phyloP scores from a whole-genome alignment of 768 basidiomycete genomes.

The Kockovaella imperatae region DNA sequence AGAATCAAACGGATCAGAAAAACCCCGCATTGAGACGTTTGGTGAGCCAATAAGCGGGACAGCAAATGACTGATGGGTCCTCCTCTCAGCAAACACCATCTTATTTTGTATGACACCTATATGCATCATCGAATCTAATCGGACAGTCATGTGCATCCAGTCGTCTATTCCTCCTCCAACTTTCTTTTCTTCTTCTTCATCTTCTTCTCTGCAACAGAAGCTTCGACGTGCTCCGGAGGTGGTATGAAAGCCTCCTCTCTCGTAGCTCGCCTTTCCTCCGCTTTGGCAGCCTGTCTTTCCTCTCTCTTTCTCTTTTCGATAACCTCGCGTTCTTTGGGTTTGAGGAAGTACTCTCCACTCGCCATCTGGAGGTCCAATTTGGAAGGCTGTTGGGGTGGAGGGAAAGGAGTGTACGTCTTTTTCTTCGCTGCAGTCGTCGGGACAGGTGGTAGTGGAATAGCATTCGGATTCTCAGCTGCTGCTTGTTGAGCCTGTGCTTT shows the following conservation, averaged over 20 bases:
- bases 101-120: slow-evolving; percentile 30
- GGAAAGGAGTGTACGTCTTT: slow-evolving; percentile 98
- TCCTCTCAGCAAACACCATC: slow-evolving; percentile 22
- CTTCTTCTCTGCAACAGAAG: slow-evolving; percentile 68
- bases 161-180: slow-evolving; percentile 10
- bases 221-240: slow-evolving; percentile 67
- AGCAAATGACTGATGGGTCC: slow-evolving; percentile 4
- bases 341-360: slow-evolving; percentile 97
- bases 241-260: slow-evolving; percentile 83
- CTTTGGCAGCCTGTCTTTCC: slow-evolving; percentile 75
- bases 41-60: slow-evolving; percentile 49
- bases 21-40: slow-evolving; percentile 61
- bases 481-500: slow-evolving; percentile 60
- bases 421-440: slow-evolving; percentile 55
- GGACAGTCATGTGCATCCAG: neutral
- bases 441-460: slow-evolving; percentile 3
- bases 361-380: slow-evolving; percentile 95
- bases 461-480: slow-evolving; percentile 49
- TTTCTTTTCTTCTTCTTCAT: slow-evolving; percentile 45
- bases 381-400: slow-evolving; percentile 83
- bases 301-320: slow-evolving; percentile 63
- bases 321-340: slow-evolving; percentile 73
- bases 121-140: neutral
- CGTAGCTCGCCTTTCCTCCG: slow-evolving; percentile 63
- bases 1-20: slow-evolving; percentile 78